These are phyloP conservation scores for Fennellomyces sp. DNA, from an alignment of 371 early-diverging fungal species.

Conservation along the genomic window DNA sequence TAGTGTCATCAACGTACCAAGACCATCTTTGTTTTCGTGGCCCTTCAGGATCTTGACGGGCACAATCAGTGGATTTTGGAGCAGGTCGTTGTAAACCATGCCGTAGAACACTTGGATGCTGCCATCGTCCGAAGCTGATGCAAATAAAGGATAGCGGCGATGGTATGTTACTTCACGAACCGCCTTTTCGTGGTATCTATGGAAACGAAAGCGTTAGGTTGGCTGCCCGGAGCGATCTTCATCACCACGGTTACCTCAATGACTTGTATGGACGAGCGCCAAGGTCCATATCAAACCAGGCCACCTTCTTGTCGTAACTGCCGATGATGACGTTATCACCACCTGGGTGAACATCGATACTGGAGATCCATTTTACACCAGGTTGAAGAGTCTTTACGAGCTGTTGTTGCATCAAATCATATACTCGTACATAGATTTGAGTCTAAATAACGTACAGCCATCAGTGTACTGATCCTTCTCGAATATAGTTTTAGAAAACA, in stretches of 20 bases:
- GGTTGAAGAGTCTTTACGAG: conserved; percentile 81
- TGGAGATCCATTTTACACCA: conserved; percentile 93
- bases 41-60: conserved; percentile 94
- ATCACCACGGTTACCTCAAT: conserved; percentile 53
- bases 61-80: conserved; percentile 96
- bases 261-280: conserved; percentile 91
- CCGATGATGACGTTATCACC: conserved; percentile 95
- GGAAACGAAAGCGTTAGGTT: not conserved
- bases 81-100: conserved; percentile 93
- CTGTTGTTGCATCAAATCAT: conserved; percentile 89
- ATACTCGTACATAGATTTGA: conserved; percentile 91
- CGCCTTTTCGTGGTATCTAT: conserved; percentile 85
- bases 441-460: conserved; percentile 54
- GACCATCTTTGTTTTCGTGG: conserved; percentile 71
- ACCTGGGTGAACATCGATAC: conserved; percentile 91
- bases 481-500: conserved; percentile 16
- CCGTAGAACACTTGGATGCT: conserved; percentile 95
- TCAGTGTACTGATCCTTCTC: not conserved
- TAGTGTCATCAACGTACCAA: conserved; percentile 74
- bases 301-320: conserved; percentile 89
- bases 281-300: conserved; percentile 97
- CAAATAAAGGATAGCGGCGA: conserved; percentile 91
- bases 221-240: not conserved
- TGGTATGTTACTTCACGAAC: conserved; percentile 90
- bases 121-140: conserved; percentile 93